Evolutionary conservation across 768 basidiomycete species (phyloP), one percentile per base, ranked within the genome.

Genomic region (Mycena capillaripes): DNA sequence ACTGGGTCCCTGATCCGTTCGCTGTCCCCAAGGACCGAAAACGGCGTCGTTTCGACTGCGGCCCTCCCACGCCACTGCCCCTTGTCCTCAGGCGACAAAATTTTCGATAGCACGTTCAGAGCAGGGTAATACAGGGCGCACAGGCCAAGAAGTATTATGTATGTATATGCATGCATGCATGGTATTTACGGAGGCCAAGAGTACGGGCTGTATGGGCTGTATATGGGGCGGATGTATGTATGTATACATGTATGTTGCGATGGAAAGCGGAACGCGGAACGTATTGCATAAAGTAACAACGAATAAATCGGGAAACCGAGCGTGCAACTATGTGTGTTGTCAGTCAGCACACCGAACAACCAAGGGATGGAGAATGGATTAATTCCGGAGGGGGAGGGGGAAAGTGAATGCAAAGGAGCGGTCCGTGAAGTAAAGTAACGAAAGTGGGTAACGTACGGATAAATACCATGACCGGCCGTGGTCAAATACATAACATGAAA

Each of bases 371-470:
- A 32, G n/a, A 21, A n/a, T n/a, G 23, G 23, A 30, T 7, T 46
- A 50, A 59, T 27, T 27, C 57, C 12, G 27, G 53, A 57, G 55
- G 30, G 66, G 21, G 42, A 44, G 42, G 19, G 56, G 23, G 42
- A 34, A 16, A 46, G 14, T 16, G 14, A n/a, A 44, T 69, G 30
- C 40, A 48, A 57, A 48, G 53, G 53, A 63, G 53, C 17, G 59
- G 66, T 68, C 52, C 60, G 27, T 62, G 40, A 38, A 48, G 42
- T 40, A 70, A n/a, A 7, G 65, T 32, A 34, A 38, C n/a, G 55
- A 53, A 55, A n/a, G 61, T n/a, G n/a, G n/a, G n/a, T n/a, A 62
- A 63, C 71, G 55, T 67, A 68, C 60, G 65, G 12, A 38, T 67
- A 72, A 67, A 72, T 68, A 72, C 29, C 71, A n/a, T 68, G 71